These are phyloP conservation scores for Metschnikowia arizonensis DNA, from an alignment of 805 yeast species.

Conservation along the genomic window DNA sequence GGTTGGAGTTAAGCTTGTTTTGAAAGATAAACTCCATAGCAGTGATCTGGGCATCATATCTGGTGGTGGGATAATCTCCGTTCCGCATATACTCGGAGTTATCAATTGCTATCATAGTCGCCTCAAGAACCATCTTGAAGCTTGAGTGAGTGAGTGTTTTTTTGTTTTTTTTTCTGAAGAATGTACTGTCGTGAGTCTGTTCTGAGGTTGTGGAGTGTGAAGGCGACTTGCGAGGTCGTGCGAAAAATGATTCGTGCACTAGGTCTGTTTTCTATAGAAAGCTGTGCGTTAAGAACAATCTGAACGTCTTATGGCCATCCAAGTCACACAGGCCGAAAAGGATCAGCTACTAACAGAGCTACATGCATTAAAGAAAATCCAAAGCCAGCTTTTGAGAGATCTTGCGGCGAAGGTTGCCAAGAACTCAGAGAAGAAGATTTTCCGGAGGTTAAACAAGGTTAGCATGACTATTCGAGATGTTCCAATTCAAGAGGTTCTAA, in stretches of 20 bases:
- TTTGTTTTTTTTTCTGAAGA: too few species aligned
- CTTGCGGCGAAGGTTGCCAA: conserved; percentile 23
- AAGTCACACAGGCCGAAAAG: conserved; percentile 29
- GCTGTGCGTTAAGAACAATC: not conserved
- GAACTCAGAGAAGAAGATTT: conserved; percentile 33
- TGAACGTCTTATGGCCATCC: not conserved
- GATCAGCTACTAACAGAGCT: conserved; percentile 30
- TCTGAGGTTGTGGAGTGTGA: conserved; percentile 7
- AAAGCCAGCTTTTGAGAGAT: conserved; percentile 23
- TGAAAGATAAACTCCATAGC: conserved; percentile 84
- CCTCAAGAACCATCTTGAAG: conserved; percentile 81
- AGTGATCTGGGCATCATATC: conserved; percentile 90
- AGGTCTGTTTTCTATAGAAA: not conserved
- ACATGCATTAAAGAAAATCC: conserved; percentile 20
- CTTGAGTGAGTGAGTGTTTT: too few species aligned
- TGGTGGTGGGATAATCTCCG: conserved; percentile 85
- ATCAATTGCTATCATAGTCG: conserved; percentile 92
- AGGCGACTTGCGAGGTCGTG: conserved; percentile 9
- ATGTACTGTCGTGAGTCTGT: not conserved
- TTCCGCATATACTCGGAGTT: conserved; percentile 94
- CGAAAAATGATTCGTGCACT: not conserved
- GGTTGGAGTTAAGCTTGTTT: conserved; percentile 81
- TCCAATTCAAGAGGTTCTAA: conserved; percentile 40
- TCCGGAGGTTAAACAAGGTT: conserved; percentile 43
- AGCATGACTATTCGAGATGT: conserved; percentile 49